A percentile compares a stretch with the other conserved stretches of the same genome.
Evolutionary conservation across 2,329 filamentous ascomycete species (phyloP).

Genomic region (Neurospora sp.): DNA sequence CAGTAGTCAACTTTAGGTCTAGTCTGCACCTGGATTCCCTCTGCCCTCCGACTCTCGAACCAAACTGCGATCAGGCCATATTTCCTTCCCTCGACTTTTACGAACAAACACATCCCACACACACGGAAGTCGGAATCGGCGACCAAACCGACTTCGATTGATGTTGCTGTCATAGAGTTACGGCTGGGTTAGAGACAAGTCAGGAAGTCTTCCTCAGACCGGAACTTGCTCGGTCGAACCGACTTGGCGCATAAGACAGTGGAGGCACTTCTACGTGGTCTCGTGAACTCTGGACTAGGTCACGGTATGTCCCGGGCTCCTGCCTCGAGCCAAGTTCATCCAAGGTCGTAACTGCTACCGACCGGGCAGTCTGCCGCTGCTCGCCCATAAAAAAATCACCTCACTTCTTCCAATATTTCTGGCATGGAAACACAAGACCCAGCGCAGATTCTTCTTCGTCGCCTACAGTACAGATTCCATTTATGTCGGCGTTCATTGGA

Average conservation of each 20-base stretch:
- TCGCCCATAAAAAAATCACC: neutral
- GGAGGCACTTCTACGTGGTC: neutral
- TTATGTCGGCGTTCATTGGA: neutral
- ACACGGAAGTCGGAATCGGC: neutral
- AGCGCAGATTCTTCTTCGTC: neutral
- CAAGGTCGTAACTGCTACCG: neutral
- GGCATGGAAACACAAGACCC: neutral
- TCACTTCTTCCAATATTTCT: neutral
- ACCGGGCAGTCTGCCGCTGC: neutral
- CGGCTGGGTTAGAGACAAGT: neutral
- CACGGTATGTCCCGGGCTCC: neutral
- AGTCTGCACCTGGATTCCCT: neutral
- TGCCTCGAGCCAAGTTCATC: neutral
- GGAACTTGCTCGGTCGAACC: neutral
- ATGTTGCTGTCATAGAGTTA: neutral
- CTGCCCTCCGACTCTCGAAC: neutral
- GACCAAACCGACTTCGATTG: neutral
- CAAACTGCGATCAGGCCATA: neutral
- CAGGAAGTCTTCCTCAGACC: neutral
- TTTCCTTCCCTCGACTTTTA: neutral
- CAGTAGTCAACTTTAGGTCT: neutral
- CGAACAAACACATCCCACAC: neutral
- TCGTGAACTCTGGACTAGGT: neutral
- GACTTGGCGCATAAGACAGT: neutral
- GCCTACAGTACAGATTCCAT: neutral